Conservation (phyloP, 2,329 filamentous ascomycete species). For the Eutypella sp. region DNA sequence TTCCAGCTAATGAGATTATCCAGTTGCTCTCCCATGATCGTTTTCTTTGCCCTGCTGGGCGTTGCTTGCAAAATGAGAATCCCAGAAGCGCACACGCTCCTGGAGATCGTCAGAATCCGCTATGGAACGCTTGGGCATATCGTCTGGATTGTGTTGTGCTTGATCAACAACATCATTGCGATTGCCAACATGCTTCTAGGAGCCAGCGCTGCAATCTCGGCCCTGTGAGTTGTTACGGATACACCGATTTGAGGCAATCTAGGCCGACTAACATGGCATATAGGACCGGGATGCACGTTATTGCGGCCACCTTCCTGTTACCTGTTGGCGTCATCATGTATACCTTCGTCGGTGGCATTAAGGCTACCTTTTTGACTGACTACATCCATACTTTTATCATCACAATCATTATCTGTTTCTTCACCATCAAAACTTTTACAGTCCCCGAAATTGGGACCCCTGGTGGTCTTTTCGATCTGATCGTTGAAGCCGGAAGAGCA, state of each 20-base stretch:
- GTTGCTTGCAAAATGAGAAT: constrained; percentile 48
- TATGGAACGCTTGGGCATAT: constrained; percentile 44
- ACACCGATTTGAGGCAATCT: not conserved
- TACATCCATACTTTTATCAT: constrained; percentile 52
- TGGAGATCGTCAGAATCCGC: constrained; percentile 48
- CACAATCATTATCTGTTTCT: constrained; percentile 46
- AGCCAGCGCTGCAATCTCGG: constrained; percentile 35
- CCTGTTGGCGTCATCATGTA: constrained; percentile 49
- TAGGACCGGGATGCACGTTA: constrained; percentile 44
- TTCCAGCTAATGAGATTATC: not conserved
- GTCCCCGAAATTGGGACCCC: constrained; percentile 43
- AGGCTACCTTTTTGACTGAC: constrained; percentile 41
- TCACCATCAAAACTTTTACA: constrained; percentile 41
- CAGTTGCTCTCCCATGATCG: constrained; percentile 48
- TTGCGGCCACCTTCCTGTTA: constrained; percentile 43
- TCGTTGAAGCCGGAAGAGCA: constrained; percentile 37
- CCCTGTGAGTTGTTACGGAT: constrained; percentile 21
- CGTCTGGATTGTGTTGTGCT: constrained; percentile 46
- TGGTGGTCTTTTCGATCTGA: constrained; percentile 43
- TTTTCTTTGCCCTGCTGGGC: constrained; percentile 47
- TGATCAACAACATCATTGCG: constrained; percentile 51
- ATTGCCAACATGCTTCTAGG: constrained; percentile 49
- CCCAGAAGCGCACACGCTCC: constrained; percentile 48
- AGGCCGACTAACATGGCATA: constrained; percentile 3
- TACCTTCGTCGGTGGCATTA: constrained; percentile 35